These are phyloP conservation scores for Lentinula sp. DNA, from an alignment of 768 basidiomycete species.

Conservation along the genomic window DNA sequence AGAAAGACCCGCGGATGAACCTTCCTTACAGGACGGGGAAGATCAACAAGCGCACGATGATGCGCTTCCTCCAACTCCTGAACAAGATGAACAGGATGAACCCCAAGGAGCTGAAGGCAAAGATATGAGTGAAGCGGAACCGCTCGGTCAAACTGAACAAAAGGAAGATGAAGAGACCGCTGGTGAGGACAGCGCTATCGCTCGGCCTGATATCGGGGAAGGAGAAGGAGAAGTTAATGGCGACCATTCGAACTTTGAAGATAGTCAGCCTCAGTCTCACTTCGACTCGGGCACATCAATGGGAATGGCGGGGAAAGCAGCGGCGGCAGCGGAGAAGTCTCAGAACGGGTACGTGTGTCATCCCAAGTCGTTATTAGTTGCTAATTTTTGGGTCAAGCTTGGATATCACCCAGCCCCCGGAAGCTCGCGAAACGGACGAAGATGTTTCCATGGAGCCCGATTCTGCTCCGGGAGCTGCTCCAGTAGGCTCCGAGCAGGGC, in stretches of 20 bases:
- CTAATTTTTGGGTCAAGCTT: neutral
- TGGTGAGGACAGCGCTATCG: constrained; percentile 22
- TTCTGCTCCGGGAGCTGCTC: constrained; percentile 20
- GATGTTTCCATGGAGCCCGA: constrained; percentile 6
- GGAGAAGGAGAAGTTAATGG: constrained; percentile 32
- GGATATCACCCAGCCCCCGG: constrained; percentile 14
- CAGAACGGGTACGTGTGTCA: neutral
- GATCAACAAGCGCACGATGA: constrained; percentile 13
- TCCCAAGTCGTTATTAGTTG: neutral
- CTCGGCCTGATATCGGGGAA: constrained; percentile 36
- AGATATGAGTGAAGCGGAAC: constrained; percentile 1
- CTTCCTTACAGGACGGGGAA: constrained; percentile 7
- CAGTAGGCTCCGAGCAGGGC: constrained; percentile 41
- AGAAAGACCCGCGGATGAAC: constrained; percentile 16
- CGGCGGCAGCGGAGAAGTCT: neutral
- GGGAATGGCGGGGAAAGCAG: neutral
- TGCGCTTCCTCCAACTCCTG: constrained; percentile 12
- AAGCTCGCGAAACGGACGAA: constrained; percentile 15
- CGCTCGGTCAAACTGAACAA: constrained; percentile 11
- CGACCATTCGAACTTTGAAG: constrained; percentile 21
- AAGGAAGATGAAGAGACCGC: constrained; percentile 25
- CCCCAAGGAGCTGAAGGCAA: constrained; percentile 2
- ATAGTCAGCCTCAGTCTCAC: constrained; percentile 4
- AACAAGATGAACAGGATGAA: constrained; percentile 4
- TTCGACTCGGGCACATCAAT: neutral